phyloP scores from a whole-genome alignment of 176 grass and related monocot genomes.

The Avena sativa region DNA sequence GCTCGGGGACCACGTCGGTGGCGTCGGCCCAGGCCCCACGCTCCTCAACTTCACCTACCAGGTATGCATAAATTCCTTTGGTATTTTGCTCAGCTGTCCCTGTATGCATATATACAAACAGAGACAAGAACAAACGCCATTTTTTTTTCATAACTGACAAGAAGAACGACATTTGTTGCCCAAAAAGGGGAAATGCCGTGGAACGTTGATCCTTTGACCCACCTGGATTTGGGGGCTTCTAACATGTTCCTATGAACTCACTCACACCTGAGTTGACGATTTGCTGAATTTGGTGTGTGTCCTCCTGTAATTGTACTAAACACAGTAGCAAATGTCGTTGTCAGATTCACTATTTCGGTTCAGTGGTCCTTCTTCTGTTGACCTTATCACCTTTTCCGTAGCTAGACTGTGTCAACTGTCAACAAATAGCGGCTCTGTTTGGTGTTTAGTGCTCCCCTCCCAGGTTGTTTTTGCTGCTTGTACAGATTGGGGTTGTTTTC shows the following conservation, averaged over 20 bases:
- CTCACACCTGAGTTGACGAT: background rate
- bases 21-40: slow-evolving; percentile 69
- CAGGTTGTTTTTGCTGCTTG: slow-evolving; percentile 23
- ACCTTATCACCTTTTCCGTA: background rate
- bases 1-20: slow-evolving; percentile 18
- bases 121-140: background rate
- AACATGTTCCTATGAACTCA: background rate
- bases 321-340: background rate
- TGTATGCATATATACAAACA: background rate
- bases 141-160: too few species aligned
- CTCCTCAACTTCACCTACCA: slow-evolving; percentile 86
- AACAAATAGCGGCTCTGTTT: slow-evolving; percentile 24
- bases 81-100: slow-evolving; percentile 20
- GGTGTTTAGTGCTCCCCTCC: slow-evolving; percentile 13
- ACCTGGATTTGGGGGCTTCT: slow-evolving; percentile 21
- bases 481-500: background rate
- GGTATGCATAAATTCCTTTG: slow-evolving; percentile 43
- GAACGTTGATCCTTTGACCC: slow-evolving; percentile 4
- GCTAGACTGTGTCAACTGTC: background rate
- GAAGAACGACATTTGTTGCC: background rate
- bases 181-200: background rate
- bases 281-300: background rate
- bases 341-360: slow-evolving; percentile 5
- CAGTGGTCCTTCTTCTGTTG: slow-evolving; percentile 8
- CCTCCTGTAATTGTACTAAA: slow-evolving; percentile 8